Base-by-base conservation (phyloP, 2,329 filamentous ascomycete genomes). In the Chalaropsis ovoidea region DNA sequence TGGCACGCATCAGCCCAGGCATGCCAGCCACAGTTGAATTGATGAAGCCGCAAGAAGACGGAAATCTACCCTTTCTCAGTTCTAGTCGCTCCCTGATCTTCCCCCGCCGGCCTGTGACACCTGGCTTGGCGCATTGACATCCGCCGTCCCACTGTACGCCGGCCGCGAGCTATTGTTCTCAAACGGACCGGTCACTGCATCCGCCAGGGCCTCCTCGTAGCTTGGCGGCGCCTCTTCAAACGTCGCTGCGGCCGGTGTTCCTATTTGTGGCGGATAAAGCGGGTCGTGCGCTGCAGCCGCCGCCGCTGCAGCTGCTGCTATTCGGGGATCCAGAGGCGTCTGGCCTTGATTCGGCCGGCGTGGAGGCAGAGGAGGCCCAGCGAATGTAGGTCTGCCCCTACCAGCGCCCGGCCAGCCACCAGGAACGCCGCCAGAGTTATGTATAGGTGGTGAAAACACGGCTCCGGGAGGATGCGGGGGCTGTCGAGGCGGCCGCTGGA, bases 161-260 rank as follows among this genome's bases (percentile, higher is more conserved):
- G 86, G 84, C 70, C 91, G 80, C 31, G 86, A 72, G 49, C 75
- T 72, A 68, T 71, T 69, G 77, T 68, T 88, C 72, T 90, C 83
- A 65, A 90, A 83, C 1, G 90, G 89, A 43, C 83, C 86, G 0
- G 78, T 75, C 68, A 94, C 76, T 67, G 86, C 83, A 69, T 89
- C 86, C 6, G 90, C 91, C 76, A 96, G 86, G 13, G 90, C 91
- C 75, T 96, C 92, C 75, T 96, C 91, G 72, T 97, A 97, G 71
- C 90, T 96, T 7, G 92, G 92, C 19, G 93, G 92, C n/a, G 90
- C 89, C 65, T 94, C 90, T 41, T 90, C 86, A 69, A 82, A 79
- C 0, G 74, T 72, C 19, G 77, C 74, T 1, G 74, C 79, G 1
- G 75, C 77, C 11, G 73, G 70, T 8, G 75, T 73, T 43, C 80